Evolutionary conservation across 2,329 filamentous ascomycete species (phyloP).

Genomic region (Elsinoe ampelina): DNA sequence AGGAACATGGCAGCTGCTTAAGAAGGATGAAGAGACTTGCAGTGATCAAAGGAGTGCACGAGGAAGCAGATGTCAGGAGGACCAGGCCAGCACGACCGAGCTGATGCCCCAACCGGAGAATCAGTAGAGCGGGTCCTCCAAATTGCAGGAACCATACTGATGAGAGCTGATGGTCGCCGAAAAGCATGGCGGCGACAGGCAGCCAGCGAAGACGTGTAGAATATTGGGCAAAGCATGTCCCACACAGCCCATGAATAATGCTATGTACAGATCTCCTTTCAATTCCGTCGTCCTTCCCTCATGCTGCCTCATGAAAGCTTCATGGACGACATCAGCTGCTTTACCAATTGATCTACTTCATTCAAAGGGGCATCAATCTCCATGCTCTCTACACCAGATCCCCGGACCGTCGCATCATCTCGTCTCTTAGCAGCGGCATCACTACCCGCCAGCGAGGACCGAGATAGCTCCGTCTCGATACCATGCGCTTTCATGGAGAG

Average conservation of each 20-base stretch:
- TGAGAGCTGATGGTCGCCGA: too few species aligned
- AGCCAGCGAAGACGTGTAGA: too few species aligned
- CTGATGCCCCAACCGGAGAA: too few species aligned
- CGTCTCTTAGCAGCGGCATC: not conserved
- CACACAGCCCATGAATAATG: not conserved
- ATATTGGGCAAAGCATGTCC: too few species aligned
- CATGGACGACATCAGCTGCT: not conserved
- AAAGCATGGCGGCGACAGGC: too few species aligned
- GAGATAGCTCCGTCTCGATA: slow-evolving; percentile 21
- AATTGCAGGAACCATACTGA: too few species aligned
- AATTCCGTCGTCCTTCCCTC: not conserved
- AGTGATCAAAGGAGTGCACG: too few species aligned
- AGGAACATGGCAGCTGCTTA: too few species aligned
- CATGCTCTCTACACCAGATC: not conserved
- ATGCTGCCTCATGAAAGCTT: not conserved
- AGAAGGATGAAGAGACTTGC: too few species aligned
- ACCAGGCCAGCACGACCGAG: too few species aligned
- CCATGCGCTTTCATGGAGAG: slow-evolving; percentile 22
- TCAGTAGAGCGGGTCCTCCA: too few species aligned
- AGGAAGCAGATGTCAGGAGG: too few species aligned
- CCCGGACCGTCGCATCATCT: not conserved
- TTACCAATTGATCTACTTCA: not conserved
- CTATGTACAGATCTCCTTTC: slow-evolving; percentile 1
- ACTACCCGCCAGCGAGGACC: not conserved
- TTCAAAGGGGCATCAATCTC: not conserved